Conservation (phyloP, 768 basidiomycete species). For the Xerocomus spinulosus region DNA sequence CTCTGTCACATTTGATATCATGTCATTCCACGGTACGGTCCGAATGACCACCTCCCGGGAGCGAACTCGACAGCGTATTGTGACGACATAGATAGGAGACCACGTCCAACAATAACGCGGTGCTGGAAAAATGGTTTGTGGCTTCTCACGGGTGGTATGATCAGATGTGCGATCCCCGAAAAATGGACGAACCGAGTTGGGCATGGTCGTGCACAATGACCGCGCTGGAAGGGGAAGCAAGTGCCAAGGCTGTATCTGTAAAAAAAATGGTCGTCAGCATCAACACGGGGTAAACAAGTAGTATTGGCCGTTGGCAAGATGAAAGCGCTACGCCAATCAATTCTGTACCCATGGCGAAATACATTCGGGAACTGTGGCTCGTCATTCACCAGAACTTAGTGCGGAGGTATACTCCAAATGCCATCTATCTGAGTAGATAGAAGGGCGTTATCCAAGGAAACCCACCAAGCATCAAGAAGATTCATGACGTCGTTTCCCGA, state of each 20-base stretch:
- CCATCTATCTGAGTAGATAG: not conserved
- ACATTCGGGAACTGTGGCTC: not conserved
- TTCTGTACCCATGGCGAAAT: not conserved
- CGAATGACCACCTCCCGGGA: too few species aligned
- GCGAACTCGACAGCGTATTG: slow-evolving; percentile 5
- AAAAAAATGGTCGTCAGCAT: not conserved
- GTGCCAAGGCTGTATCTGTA: not conserved
- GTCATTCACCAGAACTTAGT: not conserved
- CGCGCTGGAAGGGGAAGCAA: not conserved
- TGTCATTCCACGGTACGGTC: not conserved
- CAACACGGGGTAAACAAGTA: too few species aligned
- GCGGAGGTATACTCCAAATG: not conserved
- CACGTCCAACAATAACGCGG: not conserved
- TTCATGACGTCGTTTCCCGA: too few species aligned
- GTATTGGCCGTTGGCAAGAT: not conserved
- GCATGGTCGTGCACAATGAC: not conserved
- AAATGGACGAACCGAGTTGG: not conserved
- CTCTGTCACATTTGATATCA: not conserved
- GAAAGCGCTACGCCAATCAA: not conserved
- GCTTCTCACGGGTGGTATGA: not conserved
- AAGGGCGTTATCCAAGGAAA: not conserved
- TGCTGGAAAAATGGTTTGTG: not conserved
- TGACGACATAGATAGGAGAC: not conserved
- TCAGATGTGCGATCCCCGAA: not conserved
- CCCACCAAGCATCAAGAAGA: not conserved